Evolutionary conservation across 345 rosid species (phyloP).

Genomic region (Camelina neglecta): DNA sequence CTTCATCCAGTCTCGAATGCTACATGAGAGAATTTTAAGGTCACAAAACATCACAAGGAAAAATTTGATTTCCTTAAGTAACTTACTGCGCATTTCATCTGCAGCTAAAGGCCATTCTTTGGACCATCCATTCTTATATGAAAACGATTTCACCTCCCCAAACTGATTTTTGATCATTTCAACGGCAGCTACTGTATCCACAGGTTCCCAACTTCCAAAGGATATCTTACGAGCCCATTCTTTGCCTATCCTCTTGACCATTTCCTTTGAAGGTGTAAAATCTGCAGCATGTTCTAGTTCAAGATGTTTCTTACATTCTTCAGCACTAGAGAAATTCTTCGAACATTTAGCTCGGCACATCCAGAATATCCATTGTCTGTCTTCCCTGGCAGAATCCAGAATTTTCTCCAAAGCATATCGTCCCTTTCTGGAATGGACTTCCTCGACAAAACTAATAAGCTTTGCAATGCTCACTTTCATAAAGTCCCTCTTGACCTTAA

Average conservation of each 20-base stretch:
- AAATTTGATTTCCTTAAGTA: conserved; percentile 18
- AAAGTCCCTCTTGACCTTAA: conserved; percentile 20
- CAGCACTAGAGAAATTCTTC: conserved; percentile 1
- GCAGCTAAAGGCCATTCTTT: conserved; percentile 30
- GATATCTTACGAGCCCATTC: conserved; percentile 30
- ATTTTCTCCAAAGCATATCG: conserved; percentile 10
- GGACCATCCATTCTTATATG: conserved; percentile 38
- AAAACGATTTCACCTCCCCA: not conserved
- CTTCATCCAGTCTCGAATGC: conserved; percentile 32
- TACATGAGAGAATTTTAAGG: conserved; percentile 24
- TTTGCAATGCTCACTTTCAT: conserved; percentile 27
- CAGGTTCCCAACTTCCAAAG: conserved; percentile 33
- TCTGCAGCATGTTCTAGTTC: conserved; percentile 30
- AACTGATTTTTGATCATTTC: conserved; percentile 32
- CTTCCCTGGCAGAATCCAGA: conserved; percentile 1
- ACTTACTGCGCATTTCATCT: conserved; percentile 27
- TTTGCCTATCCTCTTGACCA: conserved; percentile 9
- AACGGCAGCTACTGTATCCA: conserved; percentile 32
- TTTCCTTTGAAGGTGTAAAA: not conserved
- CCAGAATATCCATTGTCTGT: conserved; percentile 27
- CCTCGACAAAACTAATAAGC: conserved; percentile 1
- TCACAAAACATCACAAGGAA: conserved; percentile 17
- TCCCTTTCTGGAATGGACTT: conserved; percentile 4
- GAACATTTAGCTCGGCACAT: conserved; percentile 25
- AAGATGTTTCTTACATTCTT: conserved; percentile 34